Evolutionary conservation across 2,329 filamentous ascomycete genomes (phyloP).

Genomic region (Pyricularia pennisetigena): DNA sequence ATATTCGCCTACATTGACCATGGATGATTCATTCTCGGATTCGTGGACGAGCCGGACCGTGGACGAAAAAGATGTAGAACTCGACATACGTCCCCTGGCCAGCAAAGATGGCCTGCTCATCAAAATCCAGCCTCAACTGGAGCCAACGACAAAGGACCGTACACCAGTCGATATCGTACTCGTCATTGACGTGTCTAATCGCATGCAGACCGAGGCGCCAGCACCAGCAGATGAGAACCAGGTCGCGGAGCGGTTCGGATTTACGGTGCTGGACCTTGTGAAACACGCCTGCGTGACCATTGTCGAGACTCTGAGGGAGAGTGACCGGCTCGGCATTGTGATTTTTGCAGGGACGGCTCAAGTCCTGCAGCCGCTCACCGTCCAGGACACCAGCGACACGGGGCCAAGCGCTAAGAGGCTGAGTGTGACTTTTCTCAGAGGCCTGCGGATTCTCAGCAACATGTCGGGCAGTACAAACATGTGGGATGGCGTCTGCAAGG

Average conservation of each 20-base stretch:
- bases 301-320: conserved; percentile 55
- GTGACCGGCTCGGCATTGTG: conserved; percentile 48
- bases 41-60: not conserved
- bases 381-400: conserved; percentile 36
- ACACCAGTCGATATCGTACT: conserved; percentile 40
- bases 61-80: not conserved
- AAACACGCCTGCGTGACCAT: conserved; percentile 52
- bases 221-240: conserved; percentile 29
- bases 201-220: conserved; percentile 39
- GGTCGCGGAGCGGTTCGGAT: conserved; percentile 33
- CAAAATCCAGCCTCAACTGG: conserved; percentile 32
- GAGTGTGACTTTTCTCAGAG: conserved; percentile 29
- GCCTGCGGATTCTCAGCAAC: conserved; percentile 23
- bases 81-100: conserved; percentile 27
- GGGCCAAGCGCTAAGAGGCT: no score
- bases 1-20: not conserved
- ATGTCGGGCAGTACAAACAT: conserved; percentile 34
- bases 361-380: conserved; percentile 28
- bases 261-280: conserved; percentile 47
- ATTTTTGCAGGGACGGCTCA: conserved; percentile 35
- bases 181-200: conserved; percentile 50
- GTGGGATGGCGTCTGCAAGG: conserved; percentile 45
- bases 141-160: conserved; percentile 15
- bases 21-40: not conserved
- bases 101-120: conserved; percentile 30